Evolutionary conservation across 1,139 yeast genomes (phyloP), one percentile per base, ranked within the genome.

Genomic region (Suhomyces terraborum): DNA sequence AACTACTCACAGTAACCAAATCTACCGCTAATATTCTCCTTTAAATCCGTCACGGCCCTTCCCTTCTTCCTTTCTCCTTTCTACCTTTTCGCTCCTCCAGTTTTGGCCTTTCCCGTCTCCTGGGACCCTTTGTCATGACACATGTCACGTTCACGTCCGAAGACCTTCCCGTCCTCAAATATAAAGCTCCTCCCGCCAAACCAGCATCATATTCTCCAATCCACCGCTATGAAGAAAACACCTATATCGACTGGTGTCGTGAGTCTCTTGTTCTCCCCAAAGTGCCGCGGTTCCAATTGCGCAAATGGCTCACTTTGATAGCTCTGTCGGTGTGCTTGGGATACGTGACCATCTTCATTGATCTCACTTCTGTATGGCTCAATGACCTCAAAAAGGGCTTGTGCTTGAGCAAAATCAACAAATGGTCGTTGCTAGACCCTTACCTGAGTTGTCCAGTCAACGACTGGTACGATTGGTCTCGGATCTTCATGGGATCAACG

Each of bases 221-320:
- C 24, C 42, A 38, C 16, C 39, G 32, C 19, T 58, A 56, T 47
- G 66, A 64, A 35, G 55, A 63, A 43, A 65, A 64, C 46, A 66
- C 74, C 12, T 70, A 58, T 43, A 68, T 71, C 18, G 75, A 70
- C 45, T 60, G 65, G 65, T 47, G 50, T 23, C 33, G 42, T 6
- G 54, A 51, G 33, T 48, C 50, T 12, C 32, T 36, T 9, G 42
- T 38, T 13, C 38, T 45, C 6, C 49, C 50, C 9, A 35, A 46
- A 6, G 25, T 38, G 24, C 32, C 45, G 14, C 12, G 37, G 19
- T 45, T 50, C 35, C 49, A 58, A 40, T 54, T 61, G 42, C 54
- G 49, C n/a, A 74, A 75, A 49, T 86, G 94, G 94, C 42, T 75
- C 3, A 75, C 80, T 0, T 61, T 87, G n/a, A 61, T 82, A 0